A percentile compares a stretch with the other conserved stretches of the same genome.
Evolutionary conservation across 345 rosid genomes (phyloP).

Genomic region (Gossypium arboreum): DNA sequence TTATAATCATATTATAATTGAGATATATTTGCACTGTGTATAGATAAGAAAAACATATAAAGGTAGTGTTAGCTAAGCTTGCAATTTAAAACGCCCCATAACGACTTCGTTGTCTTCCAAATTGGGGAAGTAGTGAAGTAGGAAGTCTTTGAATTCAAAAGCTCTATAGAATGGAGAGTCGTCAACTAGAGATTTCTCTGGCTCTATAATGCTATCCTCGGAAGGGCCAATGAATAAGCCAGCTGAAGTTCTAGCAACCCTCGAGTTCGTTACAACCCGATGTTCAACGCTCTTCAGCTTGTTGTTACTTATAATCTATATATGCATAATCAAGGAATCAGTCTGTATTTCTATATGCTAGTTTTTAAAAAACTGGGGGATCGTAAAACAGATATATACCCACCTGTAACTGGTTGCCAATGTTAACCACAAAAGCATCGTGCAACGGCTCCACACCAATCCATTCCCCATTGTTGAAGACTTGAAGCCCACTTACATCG

Average conservation of each 20-base stretch:
- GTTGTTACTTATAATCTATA: constrained; percentile 26
- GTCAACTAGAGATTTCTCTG: constrained; percentile 14
- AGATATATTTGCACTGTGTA: too few species aligned
- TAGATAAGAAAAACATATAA: too few species aligned
- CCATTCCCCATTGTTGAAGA: constrained; percentile 32
- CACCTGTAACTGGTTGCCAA: constrained; percentile 27
- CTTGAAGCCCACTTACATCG: constrained; percentile 31
- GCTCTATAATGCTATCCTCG: constrained; percentile 14
- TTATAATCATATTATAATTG: background rate
- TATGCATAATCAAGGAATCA: background rate
- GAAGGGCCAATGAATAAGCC: constrained; percentile 19
- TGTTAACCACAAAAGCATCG: constrained; percentile 28
- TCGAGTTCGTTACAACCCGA: constrained; percentile 29
- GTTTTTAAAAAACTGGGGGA: too few species aligned
- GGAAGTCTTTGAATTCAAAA: constrained; percentile 13
- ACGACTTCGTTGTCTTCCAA: background rate
- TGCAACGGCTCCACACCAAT: constrained; percentile 28
- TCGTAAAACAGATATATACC: background rate
- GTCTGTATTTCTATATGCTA: too few species aligned
- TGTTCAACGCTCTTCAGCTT: constrained; percentile 32
- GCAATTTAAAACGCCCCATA: constrained; percentile 10
- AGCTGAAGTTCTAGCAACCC: constrained; percentile 17
- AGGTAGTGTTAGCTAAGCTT: background rate
- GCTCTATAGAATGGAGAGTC: constrained; percentile 9
- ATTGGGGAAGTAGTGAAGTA: background rate